Evolutionary conservation across 179 eudicot genomes (phyloP).

Genomic region (Spinacia oleracea): DNA sequence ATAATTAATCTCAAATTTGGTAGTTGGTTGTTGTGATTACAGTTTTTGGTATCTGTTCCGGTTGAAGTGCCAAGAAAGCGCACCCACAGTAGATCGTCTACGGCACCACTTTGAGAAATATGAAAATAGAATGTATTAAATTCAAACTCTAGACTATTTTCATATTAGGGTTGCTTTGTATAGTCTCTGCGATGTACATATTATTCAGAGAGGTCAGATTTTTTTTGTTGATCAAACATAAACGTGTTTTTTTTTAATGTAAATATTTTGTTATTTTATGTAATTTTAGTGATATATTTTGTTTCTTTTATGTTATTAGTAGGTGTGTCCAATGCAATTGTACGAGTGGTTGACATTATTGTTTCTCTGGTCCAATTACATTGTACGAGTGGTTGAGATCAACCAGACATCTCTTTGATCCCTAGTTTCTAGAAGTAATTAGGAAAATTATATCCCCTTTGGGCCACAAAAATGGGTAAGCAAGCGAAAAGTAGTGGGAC

Average conservation of each 20-base stretch:
- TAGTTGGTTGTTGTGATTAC: neutral
- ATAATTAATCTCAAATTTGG: neutral
- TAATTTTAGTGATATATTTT: neutral
- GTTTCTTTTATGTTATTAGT: neutral
- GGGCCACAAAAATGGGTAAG: neutral
- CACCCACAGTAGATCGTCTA: constrained; percentile 3
- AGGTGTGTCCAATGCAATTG: neutral
- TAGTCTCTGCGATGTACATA: neutral
- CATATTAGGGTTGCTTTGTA: neutral
- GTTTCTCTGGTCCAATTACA: neutral
- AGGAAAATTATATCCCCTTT: neutral
- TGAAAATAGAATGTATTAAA: neutral
- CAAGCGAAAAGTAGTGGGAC: neutral
- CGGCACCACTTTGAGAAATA: constrained; percentile 1
- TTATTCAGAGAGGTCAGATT: no score
- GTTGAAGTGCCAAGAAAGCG: neutral
- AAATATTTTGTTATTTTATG: neutral
- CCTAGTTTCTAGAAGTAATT: neutral
- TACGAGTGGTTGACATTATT: no score
- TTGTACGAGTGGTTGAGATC: neutral
- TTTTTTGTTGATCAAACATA: no score
- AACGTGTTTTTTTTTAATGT: no score
- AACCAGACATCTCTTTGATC: neutral
- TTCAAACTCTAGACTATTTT: neutral
- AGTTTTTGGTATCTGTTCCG: neutral